These are phyloP conservation scores for Galeopsis tetrahit DNA, from an alignment of 257 asterid species.

Conservation along the genomic window DNA sequence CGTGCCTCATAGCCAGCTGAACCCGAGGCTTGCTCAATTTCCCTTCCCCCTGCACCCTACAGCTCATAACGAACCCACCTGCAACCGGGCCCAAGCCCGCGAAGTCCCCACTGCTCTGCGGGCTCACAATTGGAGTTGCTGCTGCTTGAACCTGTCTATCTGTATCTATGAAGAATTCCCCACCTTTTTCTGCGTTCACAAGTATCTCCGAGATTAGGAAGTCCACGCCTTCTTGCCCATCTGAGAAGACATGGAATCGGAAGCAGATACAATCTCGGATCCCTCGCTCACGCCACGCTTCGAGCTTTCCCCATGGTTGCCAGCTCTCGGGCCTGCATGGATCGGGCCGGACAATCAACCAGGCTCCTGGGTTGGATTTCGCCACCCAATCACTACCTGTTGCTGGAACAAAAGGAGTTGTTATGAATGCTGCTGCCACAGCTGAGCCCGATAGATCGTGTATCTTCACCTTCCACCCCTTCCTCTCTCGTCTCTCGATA, in stretches of 20 bases:
- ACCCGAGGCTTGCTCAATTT: conserved; percentile 82
- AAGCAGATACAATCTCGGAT: conserved; percentile 70
- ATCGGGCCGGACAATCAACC: conserved; percentile 90
- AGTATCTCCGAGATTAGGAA: conserved; percentile 73
- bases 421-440: conserved; percentile 94
- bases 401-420: conserved; percentile 94
- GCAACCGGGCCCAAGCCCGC: conserved; percentile 61
- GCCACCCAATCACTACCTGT: conserved; percentile 97
- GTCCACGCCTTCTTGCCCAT: conserved; percentile 74
- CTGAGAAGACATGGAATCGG: conserved; percentile 81
- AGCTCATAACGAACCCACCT: conserved; percentile 92
- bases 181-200: conserved; percentile 85
- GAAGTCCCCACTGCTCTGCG: conserved; percentile 89
- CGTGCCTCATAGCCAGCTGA: conserved; percentile 87
- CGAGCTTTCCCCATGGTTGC: conserved; percentile 99
- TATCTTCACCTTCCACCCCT: conserved; percentile 95
- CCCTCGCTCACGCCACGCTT: conserved; percentile 97
- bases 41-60: conserved; percentile 86
- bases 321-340: conserved; percentile 75
- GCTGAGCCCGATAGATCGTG: conserved; percentile 97
- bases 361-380: conserved; percentile 96
- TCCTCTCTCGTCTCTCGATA: conserved; percentile 77
- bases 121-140: conserved; percentile 68
- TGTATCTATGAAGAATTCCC: conserved; percentile 83
- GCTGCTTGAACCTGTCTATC: conserved; percentile 66